These are phyloP conservation scores for Boletellus sp. DNA, from an alignment of 768 basidiomycete species.

Conservation along the genomic window DNA sequence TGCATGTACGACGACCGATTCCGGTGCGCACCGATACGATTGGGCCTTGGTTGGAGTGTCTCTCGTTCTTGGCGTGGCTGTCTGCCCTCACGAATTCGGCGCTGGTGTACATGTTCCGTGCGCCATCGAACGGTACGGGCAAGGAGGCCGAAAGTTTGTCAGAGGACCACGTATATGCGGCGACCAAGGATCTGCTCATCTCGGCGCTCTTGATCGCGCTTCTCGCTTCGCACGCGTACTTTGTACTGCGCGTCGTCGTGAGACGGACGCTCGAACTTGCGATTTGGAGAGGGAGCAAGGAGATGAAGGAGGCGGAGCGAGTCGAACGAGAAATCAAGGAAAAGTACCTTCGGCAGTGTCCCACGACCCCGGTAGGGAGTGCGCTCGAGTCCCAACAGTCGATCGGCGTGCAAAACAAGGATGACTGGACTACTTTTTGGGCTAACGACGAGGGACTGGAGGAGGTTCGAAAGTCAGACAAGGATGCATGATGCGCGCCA, in stretches of 20 bases:
- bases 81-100: conserved; percentile 85
- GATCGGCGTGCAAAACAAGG: conserved; percentile 5
- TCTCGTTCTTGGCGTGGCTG: conserved; percentile 88
- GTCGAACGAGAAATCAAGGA: conserved; percentile 54
- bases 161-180: conserved; percentile 27
- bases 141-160: conserved; percentile 2
- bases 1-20: conserved; percentile 78
- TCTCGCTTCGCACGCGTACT: conserved; percentile 82
- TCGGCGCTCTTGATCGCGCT: conserved; percentile 73
- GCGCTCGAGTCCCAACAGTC: neutral
- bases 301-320: conserved; percentile 54
- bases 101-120: conserved; percentile 86
- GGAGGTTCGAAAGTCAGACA: conserved; percentile 64
- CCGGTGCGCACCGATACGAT: conserved; percentile 87
- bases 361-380: conserved; percentile 4
- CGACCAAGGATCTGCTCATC: conserved; percentile 50
- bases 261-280: conserved; percentile 68
- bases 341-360: conserved; percentile 32
- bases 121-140: conserved; percentile 28
- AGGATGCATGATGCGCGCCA: conserved; percentile 44
- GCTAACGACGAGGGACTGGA: conserved; percentile 67
- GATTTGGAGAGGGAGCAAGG: conserved; percentile 73
- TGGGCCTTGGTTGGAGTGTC: conserved; percentile 89
- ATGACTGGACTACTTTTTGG: conserved; percentile 53
- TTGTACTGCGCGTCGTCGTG: conserved; percentile 58